Conservation (phyloP, 1,139 yeast genomes). For the Trichomonascaceae sp. region DNA sequence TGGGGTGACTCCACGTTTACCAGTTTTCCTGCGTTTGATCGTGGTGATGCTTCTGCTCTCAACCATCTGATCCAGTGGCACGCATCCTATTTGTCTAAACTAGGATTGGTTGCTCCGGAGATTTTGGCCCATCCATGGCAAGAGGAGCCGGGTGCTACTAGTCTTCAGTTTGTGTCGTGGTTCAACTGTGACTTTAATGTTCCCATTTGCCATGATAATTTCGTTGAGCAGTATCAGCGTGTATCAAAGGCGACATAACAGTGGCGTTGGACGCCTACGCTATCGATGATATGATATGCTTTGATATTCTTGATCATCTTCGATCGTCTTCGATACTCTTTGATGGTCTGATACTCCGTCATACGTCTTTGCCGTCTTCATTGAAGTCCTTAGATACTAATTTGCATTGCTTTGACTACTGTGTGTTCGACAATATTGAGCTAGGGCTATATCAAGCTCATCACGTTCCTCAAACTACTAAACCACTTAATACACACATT, state of each 20-base stretch:
- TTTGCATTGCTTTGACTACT: too few relatives aligned
- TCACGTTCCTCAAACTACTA: too few relatives aligned
- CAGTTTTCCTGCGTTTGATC: constrained; percentile 47
- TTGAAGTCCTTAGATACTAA: too few relatives aligned
- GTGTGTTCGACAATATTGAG: too few relatives aligned
- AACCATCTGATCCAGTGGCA: constrained; percentile 92
- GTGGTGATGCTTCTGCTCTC: constrained; percentile 42
- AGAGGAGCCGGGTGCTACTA: constrained; percentile 13
- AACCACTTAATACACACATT: too few relatives aligned
- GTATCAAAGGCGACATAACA: neutral
- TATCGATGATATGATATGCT: too few relatives aligned
- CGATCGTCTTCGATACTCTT: too few relatives aligned
- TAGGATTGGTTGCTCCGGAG: constrained; percentile 57
- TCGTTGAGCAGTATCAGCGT: constrained; percentile 16
- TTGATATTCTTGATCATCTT: too few relatives aligned
- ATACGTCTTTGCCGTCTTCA: too few relatives aligned
- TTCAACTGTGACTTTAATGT: constrained; percentile 20
- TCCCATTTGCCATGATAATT: constrained; percentile 21
- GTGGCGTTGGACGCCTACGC: too few relatives aligned
- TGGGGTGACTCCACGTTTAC: constrained; percentile 65
- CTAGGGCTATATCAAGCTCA: too few relatives aligned
- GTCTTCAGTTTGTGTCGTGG: constrained; percentile 27
- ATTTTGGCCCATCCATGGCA: constrained; percentile 4
- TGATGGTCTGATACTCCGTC: too few relatives aligned
- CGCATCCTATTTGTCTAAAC: constrained; percentile 56